A percentile compares a stretch with the other conserved stretches of the same genome.
These are phyloP conservation scores for Astrocystis sublimbata DNA, from an alignment of 495 filamentous ascomycete genomes.

Conservation along the genomic window DNA sequence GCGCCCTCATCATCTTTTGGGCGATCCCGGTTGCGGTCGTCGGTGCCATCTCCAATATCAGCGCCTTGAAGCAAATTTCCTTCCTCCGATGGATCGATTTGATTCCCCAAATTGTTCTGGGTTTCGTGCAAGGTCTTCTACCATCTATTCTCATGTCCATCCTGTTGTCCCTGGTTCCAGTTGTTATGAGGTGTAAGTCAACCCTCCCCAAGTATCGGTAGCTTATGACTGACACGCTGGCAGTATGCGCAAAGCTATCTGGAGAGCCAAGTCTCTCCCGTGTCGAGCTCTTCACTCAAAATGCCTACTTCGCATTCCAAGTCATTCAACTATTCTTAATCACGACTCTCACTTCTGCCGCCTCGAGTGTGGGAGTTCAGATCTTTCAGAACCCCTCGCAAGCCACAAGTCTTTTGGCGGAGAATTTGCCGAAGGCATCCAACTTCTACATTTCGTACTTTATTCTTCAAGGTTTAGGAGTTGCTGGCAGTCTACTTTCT, in stretches of 20 bases:
- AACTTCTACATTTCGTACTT: conserved; percentile 98
- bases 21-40: conserved; percentile 88
- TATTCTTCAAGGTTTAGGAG: conserved; percentile 86
- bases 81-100: conserved; percentile 71
- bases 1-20: conserved; percentile 89
- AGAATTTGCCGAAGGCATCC: conserved; percentile 74
- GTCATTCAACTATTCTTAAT: conserved; percentile 94
- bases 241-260: conserved; percentile 69
- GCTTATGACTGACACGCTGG: conserved; percentile 12
- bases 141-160: conserved; percentile 77
- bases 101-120: conserved; percentile 70
- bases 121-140: conserved; percentile 82
- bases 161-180: conserved; percentile 87
- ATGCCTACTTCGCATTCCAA: conserved; percentile 93
- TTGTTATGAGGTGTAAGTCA: conserved; percentile 65
- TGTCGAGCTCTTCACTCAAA: conserved; percentile 86
- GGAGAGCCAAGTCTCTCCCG: conserved; percentile 76
- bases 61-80: conserved; percentile 59
- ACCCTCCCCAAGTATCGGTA: background rate
- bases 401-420: conserved; percentile 66
- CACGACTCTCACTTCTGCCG: conserved; percentile 74
- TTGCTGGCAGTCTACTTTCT: conserved; percentile 72
- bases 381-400: conserved; percentile 65
- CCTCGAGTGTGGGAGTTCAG: conserved; percentile 61
- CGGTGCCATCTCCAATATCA: conserved; percentile 84